Base-by-base conservation (phyloP, 306 rosid species). In the Dalbergia oliveri region DNA sequence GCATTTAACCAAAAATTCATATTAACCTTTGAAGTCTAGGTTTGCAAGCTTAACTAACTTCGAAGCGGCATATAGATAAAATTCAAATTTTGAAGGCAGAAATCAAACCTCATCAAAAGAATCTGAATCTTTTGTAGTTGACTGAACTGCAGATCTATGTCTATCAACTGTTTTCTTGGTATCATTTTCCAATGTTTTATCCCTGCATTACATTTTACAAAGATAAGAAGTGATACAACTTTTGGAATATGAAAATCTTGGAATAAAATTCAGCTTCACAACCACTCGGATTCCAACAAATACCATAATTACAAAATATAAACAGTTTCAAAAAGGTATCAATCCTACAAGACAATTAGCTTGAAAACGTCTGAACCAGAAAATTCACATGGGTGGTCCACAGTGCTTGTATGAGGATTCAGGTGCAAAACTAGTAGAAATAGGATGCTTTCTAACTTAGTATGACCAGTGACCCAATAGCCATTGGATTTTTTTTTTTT, bases 61-160 rank as follows among this genome's bases (percentile, higher is more conserved):
- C 45, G 59, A 75, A 79, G 75, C 66, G 61, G 71, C 57, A 51
- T 34, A n/a, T 67, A 47, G 11, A 56, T 56, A 34, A 66, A 80
- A 62, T 62, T 66, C 65, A 57, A 60, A 57, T 58, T 75, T 71
- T 49, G 59, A 70, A 65, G 47, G 57, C 5, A 35, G 59, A 64
- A 80, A 84, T 43, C 83, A 49, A 73, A 96, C 99, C 98, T 93
- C 89, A 70, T 96, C 93, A 81, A 96, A 93, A 73, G 99, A 88
- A 87, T 85, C 94, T 58, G 88, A 87, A 69, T 86, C 88, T 84
- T 86, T 81, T 72, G 87, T 78, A 66, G 72, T 60, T 64, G 89
- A 72, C 83, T 61, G 75, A 79, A 79, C 78, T 41, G 82, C 72
- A 75, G 87, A 83, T 70, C 91, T 88, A 37, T 45, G 75, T 69